Percentiles rank a stretch among this genome's conserved stretches.
Evolutionary conservation across 805 yeast genomes (phyloP).

Genomic region (Candida chilensis): DNA sequence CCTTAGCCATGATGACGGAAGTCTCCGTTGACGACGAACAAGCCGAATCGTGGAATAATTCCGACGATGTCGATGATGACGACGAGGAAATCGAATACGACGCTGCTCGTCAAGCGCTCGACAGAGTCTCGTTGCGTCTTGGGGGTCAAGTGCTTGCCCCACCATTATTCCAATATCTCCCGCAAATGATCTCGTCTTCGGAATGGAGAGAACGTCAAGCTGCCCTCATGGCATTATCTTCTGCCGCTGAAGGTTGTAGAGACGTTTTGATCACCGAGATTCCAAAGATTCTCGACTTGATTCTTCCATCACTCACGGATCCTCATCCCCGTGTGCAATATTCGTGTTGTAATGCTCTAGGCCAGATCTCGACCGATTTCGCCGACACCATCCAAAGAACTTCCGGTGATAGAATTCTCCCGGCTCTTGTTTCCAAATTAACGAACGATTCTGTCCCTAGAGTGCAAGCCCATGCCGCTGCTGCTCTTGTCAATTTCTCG

Average conservation of each 20-base stretch:
- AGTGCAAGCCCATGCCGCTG: constrained; percentile 98
- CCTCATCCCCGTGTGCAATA: constrained; percentile 92
- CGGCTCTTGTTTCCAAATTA: constrained; percentile 79
- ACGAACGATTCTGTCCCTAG: constrained; percentile 70
- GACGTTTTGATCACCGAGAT: constrained; percentile 80
- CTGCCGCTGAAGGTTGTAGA: constrained; percentile 96
- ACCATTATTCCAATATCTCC: constrained; percentile 79
- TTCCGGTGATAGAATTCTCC: constrained; percentile 71
- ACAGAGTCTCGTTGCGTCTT: constrained; percentile 76
- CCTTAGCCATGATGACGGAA: constrained; percentile 83
- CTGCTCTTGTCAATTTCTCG: constrained; percentile 91
- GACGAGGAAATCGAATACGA: constrained; percentile 82
- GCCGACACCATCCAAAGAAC: constrained; percentile 82
- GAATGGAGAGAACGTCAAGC: constrained; percentile 96
- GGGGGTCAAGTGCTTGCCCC: constrained; percentile 80
- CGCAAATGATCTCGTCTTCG: constrained; percentile 66
- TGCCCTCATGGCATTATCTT: constrained; percentile 91
- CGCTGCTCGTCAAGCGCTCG: constrained; percentile 92
- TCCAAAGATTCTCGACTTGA: constrained; percentile 73
- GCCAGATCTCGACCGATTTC: constrained; percentile 95
- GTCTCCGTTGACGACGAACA: constrained; percentile 86
- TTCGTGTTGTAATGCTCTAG: constrained; percentile 94
- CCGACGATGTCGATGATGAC: constrained; percentile 68
- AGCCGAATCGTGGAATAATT: constrained; percentile 72
- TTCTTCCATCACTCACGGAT: constrained; percentile 78